phyloP scores from a whole-genome alignment of 805 yeast species.

The Hanseniaspora meyeri region DNA sequence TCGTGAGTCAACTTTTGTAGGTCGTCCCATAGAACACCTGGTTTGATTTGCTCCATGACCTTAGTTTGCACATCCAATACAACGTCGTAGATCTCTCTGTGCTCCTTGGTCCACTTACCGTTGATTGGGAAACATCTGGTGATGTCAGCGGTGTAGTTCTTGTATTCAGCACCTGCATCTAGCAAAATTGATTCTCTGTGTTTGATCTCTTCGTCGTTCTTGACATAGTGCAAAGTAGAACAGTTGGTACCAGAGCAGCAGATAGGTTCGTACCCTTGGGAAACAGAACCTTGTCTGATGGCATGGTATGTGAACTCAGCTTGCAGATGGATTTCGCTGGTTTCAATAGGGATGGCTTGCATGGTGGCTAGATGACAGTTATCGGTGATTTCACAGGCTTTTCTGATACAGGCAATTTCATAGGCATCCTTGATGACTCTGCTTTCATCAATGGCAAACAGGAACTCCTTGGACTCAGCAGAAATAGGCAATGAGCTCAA shows the following conservation, averaged over 20 bases:
- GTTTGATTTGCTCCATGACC: conserved; percentile 60
- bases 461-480: conserved; percentile 38
- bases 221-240: conserved; percentile 80
- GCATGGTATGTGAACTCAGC: conserved; percentile 94
- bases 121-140: conserved; percentile 88
- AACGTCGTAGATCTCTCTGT: conserved; percentile 63
- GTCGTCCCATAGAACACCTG: conserved; percentile 79
- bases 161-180: conserved; percentile 98
- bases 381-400: conserved; percentile 77
- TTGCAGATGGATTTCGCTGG: conserved; percentile 80
- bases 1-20: conserved; percentile 70
- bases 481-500: conserved; percentile 29
- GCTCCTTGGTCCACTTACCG: conserved; percentile 85
- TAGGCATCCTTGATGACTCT: conserved; percentile 72
- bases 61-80: conserved; percentile 73
- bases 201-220: conserved; percentile 54
- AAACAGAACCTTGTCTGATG: conserved; percentile 82
- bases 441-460: conserved; percentile 75
- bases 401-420: conserved; percentile 63
- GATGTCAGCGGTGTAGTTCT: conserved; percentile 81
- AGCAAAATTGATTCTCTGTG: conserved; percentile 59
- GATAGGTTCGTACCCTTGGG: conserved; percentile 84
- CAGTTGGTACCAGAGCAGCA: conserved; percentile 90
- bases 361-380: conserved; percentile 82
- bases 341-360: conserved; percentile 82